Conservation (phyloP, 2,329 filamentous ascomycete species). For the Neopestalotiopsis sp. region DNA sequence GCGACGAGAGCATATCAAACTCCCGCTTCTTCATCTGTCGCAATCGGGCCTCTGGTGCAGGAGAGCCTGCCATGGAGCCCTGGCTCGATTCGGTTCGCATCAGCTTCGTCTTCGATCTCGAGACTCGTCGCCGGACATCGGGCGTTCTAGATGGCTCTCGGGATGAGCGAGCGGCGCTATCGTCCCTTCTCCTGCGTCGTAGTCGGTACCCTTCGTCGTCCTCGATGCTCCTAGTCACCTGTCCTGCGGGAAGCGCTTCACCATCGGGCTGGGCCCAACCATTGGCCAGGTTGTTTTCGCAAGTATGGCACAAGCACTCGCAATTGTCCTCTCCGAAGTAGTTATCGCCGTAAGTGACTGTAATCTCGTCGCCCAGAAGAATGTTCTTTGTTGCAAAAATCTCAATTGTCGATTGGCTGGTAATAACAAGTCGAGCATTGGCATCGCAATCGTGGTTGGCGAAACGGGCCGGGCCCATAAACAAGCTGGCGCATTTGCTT, state of each 20-base stretch:
- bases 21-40: constrained; percentile 50
- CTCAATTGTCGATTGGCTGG: constrained; percentile 85
- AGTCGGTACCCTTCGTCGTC: constrained; percentile 60
- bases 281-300: constrained; percentile 76
- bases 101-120: constrained; percentile 44
- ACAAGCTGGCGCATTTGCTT: constrained; percentile 88
- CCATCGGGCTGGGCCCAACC: constrained; percentile 75
- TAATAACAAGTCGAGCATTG: constrained; percentile 86
- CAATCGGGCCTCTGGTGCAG: constrained; percentile 31
- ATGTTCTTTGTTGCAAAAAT: constrained; percentile 87
- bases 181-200: constrained; percentile 58
- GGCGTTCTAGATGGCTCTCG: constrained; percentile 64
- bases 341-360: constrained; percentile 92
- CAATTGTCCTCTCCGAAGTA: constrained; percentile 97
- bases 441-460: constrained; percentile 97
- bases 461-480: constrained; percentile 93
- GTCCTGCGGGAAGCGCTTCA: constrained; percentile 36
- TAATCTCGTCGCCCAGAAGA: constrained; percentile 89
- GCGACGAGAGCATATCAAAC: constrained; percentile 53
- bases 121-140: constrained; percentile 57
- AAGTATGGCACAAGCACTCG: constrained; percentile 90
- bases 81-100: constrained; percentile 40
- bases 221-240: constrained; percentile 60
- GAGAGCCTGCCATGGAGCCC: constrained; percentile 42
- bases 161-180: constrained; percentile 55